These are phyloP conservation scores for Spirogloea muscicola DNA, from an alignment of 139 green algal genomes.

Conservation along the genomic window DNA sequence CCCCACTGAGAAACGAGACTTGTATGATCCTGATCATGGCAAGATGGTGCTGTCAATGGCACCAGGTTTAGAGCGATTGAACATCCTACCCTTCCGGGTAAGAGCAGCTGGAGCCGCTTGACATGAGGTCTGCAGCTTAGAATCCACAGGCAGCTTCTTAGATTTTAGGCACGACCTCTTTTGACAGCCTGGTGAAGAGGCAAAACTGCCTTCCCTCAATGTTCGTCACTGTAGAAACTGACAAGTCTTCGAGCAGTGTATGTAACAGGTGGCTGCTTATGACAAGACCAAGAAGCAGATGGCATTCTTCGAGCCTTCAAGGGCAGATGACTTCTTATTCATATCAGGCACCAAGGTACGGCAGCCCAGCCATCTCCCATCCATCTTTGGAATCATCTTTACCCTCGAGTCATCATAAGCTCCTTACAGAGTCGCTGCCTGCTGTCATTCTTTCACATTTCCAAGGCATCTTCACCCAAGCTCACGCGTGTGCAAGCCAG, in stretches of 20 bases:
- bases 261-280: slow-evolving; percentile 32
- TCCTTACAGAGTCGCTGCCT: no score
- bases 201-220: no score
- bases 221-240: not conserved
- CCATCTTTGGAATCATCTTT: no score
- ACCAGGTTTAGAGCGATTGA: slow-evolving; percentile 29
- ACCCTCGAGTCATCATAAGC: no score
- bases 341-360: slow-evolving; percentile 45
- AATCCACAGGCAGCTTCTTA: not conserved
- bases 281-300: slow-evolving; percentile 41
- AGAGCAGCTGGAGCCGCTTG: no score
- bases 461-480: no score
- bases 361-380: no score
- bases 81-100: slow-evolving; percentile 45
- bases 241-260: not conserved
- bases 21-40: slow-evolving; percentile 43
- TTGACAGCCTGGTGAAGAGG: no score
- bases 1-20: slow-evolving; percentile 28
- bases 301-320: slow-evolving; percentile 37
- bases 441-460: no score
- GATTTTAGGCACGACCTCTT: not conserved
- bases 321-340: slow-evolving; percentile 41
- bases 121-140: not conserved
- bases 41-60: slow-evolving; percentile 48
- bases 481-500: no score